phyloP scores from a whole-genome alignment of 805 yeast genomes.

The Candida ficus region DNA sequence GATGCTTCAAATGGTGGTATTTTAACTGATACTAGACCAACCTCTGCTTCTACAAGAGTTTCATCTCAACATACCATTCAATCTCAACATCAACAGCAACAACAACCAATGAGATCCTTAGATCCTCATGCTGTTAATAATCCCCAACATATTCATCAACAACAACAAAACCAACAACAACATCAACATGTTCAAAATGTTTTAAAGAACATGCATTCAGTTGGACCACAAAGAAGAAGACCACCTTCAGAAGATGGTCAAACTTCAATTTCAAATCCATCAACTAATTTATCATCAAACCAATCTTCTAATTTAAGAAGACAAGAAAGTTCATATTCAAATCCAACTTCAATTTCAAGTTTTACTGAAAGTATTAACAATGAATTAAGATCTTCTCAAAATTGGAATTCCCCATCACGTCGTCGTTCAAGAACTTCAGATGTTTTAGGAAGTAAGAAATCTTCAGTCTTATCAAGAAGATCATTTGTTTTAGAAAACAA shows the following conservation, averaged over 20 bases:
- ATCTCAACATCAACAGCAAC: neutral
- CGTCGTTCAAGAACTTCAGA: conserved; percentile 25
- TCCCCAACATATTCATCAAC: neutral
- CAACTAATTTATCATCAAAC: conserved; percentile 17
- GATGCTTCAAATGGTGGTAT: conserved; percentile 8
- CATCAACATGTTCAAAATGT: conserved; percentile 5
- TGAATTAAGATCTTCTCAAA: conserved; percentile 21
- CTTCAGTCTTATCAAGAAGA: conserved; percentile 16
- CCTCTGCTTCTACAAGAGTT: conserved; percentile 15
- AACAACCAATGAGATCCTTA: neutral
- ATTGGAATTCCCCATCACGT: conserved; percentile 27
- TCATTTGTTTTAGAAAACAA: conserved; percentile 21
- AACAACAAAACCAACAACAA: conserved; percentile 4
- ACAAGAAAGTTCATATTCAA: conserved; percentile 23
- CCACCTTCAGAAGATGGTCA: conserved; percentile 28
- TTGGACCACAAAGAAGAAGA: conserved; percentile 20
- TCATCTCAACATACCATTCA: neutral
- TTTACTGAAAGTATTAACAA: conserved; percentile 22
- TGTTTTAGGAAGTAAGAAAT: conserved; percentile 11
- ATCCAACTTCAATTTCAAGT: conserved; percentile 26
- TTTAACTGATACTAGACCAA: conserved; percentile 10
- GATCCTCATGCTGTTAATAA: conserved; percentile 2
- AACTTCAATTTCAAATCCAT: conserved; percentile 25
- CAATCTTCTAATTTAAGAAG: conserved; percentile 15
- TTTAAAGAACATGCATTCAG: conserved; percentile 9